Base-by-base conservation (phyloP, 1,284 basidiomycete species). In the Flammula alnicola region DNA sequence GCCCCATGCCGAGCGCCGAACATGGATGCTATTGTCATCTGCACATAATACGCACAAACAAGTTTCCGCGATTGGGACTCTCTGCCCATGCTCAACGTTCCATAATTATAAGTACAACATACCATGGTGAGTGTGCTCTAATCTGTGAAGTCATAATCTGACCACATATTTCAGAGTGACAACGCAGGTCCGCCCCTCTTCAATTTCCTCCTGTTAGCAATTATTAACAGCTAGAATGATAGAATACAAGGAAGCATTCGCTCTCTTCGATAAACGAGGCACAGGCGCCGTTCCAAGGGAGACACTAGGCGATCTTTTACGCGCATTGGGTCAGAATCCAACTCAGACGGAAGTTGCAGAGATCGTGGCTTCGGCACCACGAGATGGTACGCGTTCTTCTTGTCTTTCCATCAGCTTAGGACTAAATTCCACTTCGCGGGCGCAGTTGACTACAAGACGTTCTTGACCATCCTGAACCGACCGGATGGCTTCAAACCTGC, bases 401-500 rank as follows among this genome's bases (percentile, higher is more conserved):
- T 35, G 30, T 37, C 35, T 17, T 41, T 22, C 30, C 10, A 20
- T 27, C 5, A 14, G 16, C 27, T 2, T 23, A 2, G 25, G 26
- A 12, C 3, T 14, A 9, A 11, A 14, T 5, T 22, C 27, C 3
- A 26, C 23, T 6, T 19, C 19, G 25, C 32, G 5, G 14, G 11
- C 19, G n/a, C 50, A 93, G 94, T 96, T 54, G 88, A 91, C 67
- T 95, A 93, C 75, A 86, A 90, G 69, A 83, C 91, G 0, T 99
- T 99, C 74, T 72, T 97, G 55, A 79, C 83, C 29, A 95, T 99
- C 58, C 77, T 99, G 47, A 96, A 98, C 72, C 84, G 96, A 27
- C 94, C 94, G 7, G 94, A 97, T 65, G 95, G 95, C 1, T 98
- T 95, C 80, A 97, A 96, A 71, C 95, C 95, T 26, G 95, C 93